phyloP scores from a whole-genome alignment of 495 filamentous ascomycete genomes.

The Pseudotulostoma volvatum region DNA sequence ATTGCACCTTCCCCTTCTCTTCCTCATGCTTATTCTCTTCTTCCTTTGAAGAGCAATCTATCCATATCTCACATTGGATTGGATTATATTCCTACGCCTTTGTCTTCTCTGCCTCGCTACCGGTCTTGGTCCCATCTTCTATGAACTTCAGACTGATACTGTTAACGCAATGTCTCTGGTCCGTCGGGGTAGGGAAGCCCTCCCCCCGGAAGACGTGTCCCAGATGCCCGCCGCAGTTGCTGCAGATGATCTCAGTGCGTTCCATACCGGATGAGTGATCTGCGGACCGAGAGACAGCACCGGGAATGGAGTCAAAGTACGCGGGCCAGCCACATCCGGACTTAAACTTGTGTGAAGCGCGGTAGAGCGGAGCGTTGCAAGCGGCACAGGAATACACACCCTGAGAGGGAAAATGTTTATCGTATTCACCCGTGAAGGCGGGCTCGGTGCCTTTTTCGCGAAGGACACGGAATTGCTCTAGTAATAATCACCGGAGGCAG shows the following conservation, averaged over 20 bases:
- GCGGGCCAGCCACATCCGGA: constrained; percentile 96
- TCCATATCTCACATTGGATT: too few relatives aligned
- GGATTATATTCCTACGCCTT: constrained; percentile 24
- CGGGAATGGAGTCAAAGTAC: constrained; percentile 86
- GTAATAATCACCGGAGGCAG: too few relatives aligned
- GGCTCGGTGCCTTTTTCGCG: constrained; percentile 82
- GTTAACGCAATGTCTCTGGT: constrained; percentile 96
- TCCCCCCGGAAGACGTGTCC: constrained; percentile 98
- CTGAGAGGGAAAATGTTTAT: constrained; percentile 58
- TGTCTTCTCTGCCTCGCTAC: constrained; percentile 1
- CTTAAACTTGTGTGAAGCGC: constrained; percentile 81
- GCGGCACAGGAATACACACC: constrained; percentile 78
- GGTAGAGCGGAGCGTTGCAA: constrained; percentile 79
- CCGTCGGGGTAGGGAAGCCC: constrained; percentile 73
- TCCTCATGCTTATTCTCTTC: too few relatives aligned
- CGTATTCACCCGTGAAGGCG: constrained; percentile 62
- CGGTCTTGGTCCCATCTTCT: constrained; percentile 33
- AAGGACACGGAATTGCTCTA: constrained; percentile 89
- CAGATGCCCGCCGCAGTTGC: constrained; percentile 85
- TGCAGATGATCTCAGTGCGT: constrained; percentile 84
- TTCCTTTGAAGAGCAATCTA: too few relatives aligned
- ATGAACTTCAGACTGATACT: constrained; percentile 77
- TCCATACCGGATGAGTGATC: constrained; percentile 68
- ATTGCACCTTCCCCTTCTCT: too few relatives aligned
- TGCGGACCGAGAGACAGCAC: constrained; percentile 65